phyloP scores from a whole-genome alignment of 768 basidiomycete species.

The Trametes villosa region DNA sequence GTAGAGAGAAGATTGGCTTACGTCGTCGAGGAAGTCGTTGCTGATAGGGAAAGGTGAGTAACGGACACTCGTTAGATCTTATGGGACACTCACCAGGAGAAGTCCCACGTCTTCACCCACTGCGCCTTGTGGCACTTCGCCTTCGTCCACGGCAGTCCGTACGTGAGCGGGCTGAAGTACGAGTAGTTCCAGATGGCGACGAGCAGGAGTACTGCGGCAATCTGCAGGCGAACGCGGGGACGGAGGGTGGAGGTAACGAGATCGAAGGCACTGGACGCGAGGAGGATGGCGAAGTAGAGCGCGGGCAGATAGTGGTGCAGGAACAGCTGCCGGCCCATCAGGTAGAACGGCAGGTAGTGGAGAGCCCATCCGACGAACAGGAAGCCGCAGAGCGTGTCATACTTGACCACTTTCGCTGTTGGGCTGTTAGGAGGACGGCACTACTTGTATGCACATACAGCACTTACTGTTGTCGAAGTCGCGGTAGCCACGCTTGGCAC shows the following conservation, averaged over 20 bases:
- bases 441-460: background rate
- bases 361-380: slow-evolving; percentile 89
- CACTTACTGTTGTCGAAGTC: slow-evolving; percentile 91
- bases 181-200: slow-evolving; percentile 79
- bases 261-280: slow-evolving; percentile 81
- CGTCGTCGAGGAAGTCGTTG: slow-evolving; percentile 69
- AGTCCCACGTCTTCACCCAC: slow-evolving; percentile 97
- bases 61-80: too few relatives aligned
- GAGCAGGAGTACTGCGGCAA: slow-evolving; percentile 74
- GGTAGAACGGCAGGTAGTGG: slow-evolving; percentile 96
- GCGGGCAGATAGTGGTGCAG: slow-evolving; percentile 98
- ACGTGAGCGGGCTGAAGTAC: slow-evolving; percentile 80
- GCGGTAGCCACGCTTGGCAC: slow-evolving; percentile 87
- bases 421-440: background rate
- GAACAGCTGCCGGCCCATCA: slow-evolving; percentile 97
- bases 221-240: slow-evolving; percentile 77
- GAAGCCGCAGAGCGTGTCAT: slow-evolving; percentile 90
- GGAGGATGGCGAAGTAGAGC: slow-evolving; percentile 88
- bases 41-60: slow-evolving; percentile 37
- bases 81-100: slow-evolving; percentile 63
- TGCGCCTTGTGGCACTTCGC: slow-evolving; percentile 71
- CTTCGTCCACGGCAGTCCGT: slow-evolving; percentile 89
- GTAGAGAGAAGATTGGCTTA: slow-evolving; percentile 41
- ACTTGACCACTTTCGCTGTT: slow-evolving; percentile 88
- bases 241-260: slow-evolving; percentile 78